Base-by-base conservation (phyloP, 2,329 filamentous ascomycete genomes). In the Berkeleyomyces rouxiae region DNA sequence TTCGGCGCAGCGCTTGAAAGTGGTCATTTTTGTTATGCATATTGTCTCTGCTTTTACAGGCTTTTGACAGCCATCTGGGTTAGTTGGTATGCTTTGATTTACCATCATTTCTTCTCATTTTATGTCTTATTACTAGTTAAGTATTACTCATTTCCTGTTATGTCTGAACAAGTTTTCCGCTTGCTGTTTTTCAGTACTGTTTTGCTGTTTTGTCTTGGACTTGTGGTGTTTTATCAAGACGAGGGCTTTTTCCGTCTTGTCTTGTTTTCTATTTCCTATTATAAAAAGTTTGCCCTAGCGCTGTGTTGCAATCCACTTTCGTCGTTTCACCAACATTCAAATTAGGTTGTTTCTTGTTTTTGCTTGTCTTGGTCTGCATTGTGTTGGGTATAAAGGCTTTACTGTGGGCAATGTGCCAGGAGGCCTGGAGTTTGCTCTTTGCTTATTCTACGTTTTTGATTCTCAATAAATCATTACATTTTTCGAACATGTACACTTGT, bases 231-330 rank as follows among this genome's bases (percentile, higher is more conserved):
- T 49, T 53, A 11, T 40, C 31, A 16, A 33, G 43, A 51, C 31
- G 11, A 36, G 40, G 47, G 61, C 13, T 44, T 59, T 49, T 46
- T 59, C n/a, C 47, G n/a, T 42, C 42, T 58, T 23, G 37, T 51
- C 49, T 47, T 57, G 46, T 7, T 58, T 58, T 53, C 42, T 53
- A 51, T 60, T 61, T 55, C 33, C 37, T 58, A 60, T 62, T 62
- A 39, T 61, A 63, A 64, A 64, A 64, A 64, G 65, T 61, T 64
- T 63, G 49, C 57, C 61, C 61, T 47, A 61, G 63, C 62, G 63
- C 58, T 59, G 51, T 61, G 53, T 43, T 23, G 23, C 23, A 2
- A 23, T 23, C 23, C 23, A 2, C 23, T 23, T 23, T 23, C 23
- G 23, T 2, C 23, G 23, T 23, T 23, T 23, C 23, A 23, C 2